These are phyloP conservation scores for Conoideocrella luteorostrata DNA, from an alignment of 2,329 filamentous ascomycete genomes.

Conservation along the genomic window DNA sequence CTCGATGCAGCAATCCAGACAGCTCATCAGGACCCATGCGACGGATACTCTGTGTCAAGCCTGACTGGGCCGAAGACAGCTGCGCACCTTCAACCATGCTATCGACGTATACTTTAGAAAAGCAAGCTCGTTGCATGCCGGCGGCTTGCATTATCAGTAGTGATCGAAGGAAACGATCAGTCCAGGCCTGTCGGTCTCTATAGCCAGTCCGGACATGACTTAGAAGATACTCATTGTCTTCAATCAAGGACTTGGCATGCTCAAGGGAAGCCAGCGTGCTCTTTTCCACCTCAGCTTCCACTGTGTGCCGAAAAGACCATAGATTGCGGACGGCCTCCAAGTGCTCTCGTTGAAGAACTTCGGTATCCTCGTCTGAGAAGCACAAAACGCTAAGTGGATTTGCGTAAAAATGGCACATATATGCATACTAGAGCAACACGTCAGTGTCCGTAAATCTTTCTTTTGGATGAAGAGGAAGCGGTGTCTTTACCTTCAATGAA, in stretches of 20 bases:
- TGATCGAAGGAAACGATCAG: constrained; percentile 41
- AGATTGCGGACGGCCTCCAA: constrained; percentile 62
- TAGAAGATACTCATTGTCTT: constrained; percentile 53
- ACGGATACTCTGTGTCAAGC: constrained; percentile 51
- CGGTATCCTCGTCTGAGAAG: constrained; percentile 19
- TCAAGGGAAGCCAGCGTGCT: constrained; percentile 38
- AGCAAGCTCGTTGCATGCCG: constrained; percentile 31
- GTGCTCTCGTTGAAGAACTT: constrained; percentile 50
- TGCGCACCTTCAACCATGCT: constrained; percentile 51
- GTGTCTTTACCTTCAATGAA: constrained; percentile 53
- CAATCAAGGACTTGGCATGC: constrained; percentile 41
- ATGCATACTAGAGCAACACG: constrained; percentile 56
- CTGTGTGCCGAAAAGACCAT: constrained; percentile 57
- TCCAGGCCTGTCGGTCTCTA: constrained; percentile 26
- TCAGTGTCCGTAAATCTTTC: too few species aligned
- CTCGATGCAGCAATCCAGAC: constrained; percentile 17
- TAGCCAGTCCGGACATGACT: constrained; percentile 29
- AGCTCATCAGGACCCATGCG: constrained; percentile 40
- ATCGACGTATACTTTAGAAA: constrained; percentile 54
- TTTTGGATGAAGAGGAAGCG: background rate
- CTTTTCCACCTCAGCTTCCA: constrained; percentile 42
- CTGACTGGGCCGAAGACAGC: constrained; percentile 40
- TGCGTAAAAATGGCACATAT: constrained; percentile 81
- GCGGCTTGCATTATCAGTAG: constrained; percentile 39
- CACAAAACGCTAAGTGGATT: constrained; percentile 66